Base-by-base conservation (phyloP, 73 alveolate species). In the Breviolum minutum region DNA sequence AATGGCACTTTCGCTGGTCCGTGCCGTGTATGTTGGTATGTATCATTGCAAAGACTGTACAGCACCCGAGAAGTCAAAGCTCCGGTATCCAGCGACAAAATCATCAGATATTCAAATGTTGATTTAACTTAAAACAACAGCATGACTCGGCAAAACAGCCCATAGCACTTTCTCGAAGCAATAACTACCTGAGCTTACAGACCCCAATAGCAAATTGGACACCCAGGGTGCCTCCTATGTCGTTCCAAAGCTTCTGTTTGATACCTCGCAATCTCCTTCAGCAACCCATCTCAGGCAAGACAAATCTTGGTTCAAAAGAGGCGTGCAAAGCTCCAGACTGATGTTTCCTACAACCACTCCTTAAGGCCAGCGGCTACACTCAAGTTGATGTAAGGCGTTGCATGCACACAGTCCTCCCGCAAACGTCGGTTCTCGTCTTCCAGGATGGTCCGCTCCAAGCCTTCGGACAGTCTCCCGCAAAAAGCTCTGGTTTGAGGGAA, bases 391-490 rank as follows among this genome's bases (percentile, higher is more conserved):
- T 40, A 40, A 40, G 5, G 54, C 54, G 0, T 40, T 40, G 54
- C 54, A 40, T 2, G 54, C 54, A 40, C 54, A 3, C 76, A 3
- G 81, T 73, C 98, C 98, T 92, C 90, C 29, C 98, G 98, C 81
- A 92, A 29, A 61, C 98, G 83, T 74, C 83, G 89, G 90, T 92
- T 92, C 98, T 92, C 98, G 68, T 92, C 98, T 48, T 92, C 98
- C 69, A 92, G 90, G 54, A 80, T 80, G 19, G 79, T 86, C 48
- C 94, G 79, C 94, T 86, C 94, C 5, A 29, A 63, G 63, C 81
- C 94, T 63, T 17, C 12, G 63, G 94, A 73, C 54, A 40, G 54
- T 40, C 54, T 40, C 54, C 54, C 54, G 54, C 54, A 40, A 40
- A 40, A 40, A 40, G 54, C 54, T 40, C 54, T 40, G 54, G 54